Base-by-base conservation (phyloP, 1,139 yeast genomes). In the Magnusiomyces suaveolens region DNA sequence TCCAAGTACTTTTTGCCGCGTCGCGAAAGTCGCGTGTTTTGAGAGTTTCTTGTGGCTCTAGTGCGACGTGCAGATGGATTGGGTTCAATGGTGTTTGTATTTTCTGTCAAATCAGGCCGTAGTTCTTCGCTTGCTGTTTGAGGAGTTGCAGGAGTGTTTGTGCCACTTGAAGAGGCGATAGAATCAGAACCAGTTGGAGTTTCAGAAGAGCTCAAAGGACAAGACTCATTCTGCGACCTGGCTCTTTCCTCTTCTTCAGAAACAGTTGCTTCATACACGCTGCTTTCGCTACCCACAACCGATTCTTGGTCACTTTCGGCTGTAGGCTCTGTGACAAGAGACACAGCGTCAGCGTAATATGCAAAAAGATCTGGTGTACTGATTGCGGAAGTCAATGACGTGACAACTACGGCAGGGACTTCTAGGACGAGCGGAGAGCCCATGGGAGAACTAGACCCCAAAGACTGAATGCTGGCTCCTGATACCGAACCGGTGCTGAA, bases 1-100 rank as follows among this genome's bases (percentile, higher is more conserved):
- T 38, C 43, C 43, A 38, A n/a, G 43, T 38, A 38, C 43, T 38
- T 38, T 38, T 38, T 38, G 43, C 18, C 43, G 43, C 43, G 18
- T 6, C 43, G 36, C 14, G n/a, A n/a, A n/a, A n/a, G n/a, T n/a
- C n/a, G n/a, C n/a, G n/a, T n/a, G n/a, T n/a, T n/a, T n/a, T n/a
- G n/a, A n/a, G n/a, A n/a, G n/a, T n/a, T n/a, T n/a, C n/a, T n/a
- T n/a, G n/a, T n/a, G n/a, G n/a, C 36, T 32, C 12, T 14, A 14
- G 14, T 32, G 36, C 36, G 36, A 8, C 36, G 36, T 32, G 14
- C 14, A 32, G 8, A 14, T 32, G 43, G 43, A 18, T 4, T 10
- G 18, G 43, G 43, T 38, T 38, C n/a, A 18, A 38, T 14, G 36
- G 36, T 8, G 12, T n/a, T n/a, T n/a, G n/a, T n/a, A n/a, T n/a